phyloP scores from a whole-genome alignment of 441 rosid species.

The Gossypium trilobum region DNA sequence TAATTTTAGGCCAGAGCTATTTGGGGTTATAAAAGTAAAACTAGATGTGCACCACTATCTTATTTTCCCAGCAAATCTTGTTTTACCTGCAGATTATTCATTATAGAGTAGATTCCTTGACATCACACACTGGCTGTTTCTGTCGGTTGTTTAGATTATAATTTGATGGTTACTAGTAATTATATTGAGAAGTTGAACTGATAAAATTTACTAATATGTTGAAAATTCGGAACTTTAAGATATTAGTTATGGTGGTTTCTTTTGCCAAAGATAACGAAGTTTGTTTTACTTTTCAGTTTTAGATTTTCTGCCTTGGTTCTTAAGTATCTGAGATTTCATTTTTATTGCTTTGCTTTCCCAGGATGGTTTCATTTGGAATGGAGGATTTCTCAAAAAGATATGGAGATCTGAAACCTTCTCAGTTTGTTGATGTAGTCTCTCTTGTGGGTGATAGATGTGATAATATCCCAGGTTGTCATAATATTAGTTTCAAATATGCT shows the following conservation, averaged over 20 bases:
- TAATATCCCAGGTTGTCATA: slow-evolving; percentile 70
- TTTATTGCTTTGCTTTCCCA: slow-evolving; percentile 29
- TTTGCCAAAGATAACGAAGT: background rate
- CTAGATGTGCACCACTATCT: background rate
- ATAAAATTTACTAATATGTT: background rate
- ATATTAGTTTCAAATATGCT: background rate
- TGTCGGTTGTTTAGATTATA: background rate
- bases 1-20: background rate
- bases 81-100: background rate
- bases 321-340: background rate
- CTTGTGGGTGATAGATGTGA: slow-evolving; percentile 84
- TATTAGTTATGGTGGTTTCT: background rate
- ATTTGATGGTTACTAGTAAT: background rate
- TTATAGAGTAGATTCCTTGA: background rate
- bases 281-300: background rate
- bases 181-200: background rate
- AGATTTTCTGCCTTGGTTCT: background rate
- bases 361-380: slow-evolving; percentile 89
- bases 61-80: background rate
- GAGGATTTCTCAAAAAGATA: slow-evolving; percentile 83
- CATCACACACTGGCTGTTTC: background rate
- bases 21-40: background rate
- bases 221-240: background rate
- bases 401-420: slow-evolving; percentile 65
- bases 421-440: slow-evolving; percentile 77